Evolutionary conservation across 1,139 yeast genomes (phyloP).

Genomic region (Pneumocystis sp.): DNA sequence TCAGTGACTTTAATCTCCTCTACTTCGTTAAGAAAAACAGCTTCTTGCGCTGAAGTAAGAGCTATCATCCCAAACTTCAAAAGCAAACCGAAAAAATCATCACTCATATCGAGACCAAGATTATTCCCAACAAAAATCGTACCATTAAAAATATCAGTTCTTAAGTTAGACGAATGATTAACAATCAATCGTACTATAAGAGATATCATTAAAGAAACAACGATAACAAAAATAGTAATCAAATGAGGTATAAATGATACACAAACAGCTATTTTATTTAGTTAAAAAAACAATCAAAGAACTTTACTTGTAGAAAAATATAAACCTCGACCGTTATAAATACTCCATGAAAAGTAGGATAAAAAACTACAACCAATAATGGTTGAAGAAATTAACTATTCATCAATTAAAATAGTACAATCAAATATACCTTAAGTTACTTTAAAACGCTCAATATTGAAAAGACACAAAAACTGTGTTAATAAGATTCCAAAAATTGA

Average conservation of each 20-base stretch:
- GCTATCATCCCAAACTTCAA: not conserved
- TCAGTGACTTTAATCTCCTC: not conserved
- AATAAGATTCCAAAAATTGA: not conserved
- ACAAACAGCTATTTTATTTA: not conserved
- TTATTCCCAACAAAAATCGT: not conserved
- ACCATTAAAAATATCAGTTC: not conserved
- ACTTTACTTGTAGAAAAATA: not conserved
- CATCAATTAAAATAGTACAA: not conserved
- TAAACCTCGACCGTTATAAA: not conserved
- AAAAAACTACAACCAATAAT: not conserved
- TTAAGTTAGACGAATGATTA: not conserved
- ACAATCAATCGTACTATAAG: not conserved
- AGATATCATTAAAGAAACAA: not conserved
- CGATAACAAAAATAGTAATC: not conserved
- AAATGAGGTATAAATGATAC: not conserved
- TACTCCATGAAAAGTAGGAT: not conserved
- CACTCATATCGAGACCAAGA: not conserved
- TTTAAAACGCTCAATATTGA: not conserved
- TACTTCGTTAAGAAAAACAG: not conserved
- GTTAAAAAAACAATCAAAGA: not conserved
- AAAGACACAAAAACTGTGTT: not conserved
- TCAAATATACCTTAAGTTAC: not conserved
- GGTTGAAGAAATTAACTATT: not conserved
- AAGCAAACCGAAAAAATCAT: not conserved
- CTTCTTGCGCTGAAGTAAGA: not conserved